Base-by-base conservation (phyloP, 2,329 filamentous ascomycete species). In the Teratosphaeria zuluensis region DNA sequence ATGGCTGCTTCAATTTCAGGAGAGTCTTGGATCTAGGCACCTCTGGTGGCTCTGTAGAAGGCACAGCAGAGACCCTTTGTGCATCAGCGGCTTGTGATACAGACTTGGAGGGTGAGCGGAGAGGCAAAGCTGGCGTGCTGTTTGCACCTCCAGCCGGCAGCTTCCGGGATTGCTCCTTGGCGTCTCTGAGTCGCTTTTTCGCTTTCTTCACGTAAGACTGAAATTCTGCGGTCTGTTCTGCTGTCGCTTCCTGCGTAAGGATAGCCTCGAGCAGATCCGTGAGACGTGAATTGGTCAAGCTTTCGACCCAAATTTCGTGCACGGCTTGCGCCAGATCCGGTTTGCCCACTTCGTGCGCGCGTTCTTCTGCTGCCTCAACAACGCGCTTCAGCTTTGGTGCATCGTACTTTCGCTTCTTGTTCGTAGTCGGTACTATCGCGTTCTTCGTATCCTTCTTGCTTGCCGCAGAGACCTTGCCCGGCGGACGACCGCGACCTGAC, bases 291-390 rank as follows among this genome's bases (percentile, higher is more conserved):
- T 79, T 70, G 16, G 60, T 65, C 32, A 72, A 68, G 64, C 75
- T 76, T 56, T 76, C 68, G 30, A 72, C 65, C 65, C 75, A 76
- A 53, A 80, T 69, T 55, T 75, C 69, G 59, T 73, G 69, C 9
- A 81, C 66, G 12, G 77, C 77, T 21, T 64, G 62, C 30, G 72
- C 74, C 51, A 76, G 68, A 21, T 67, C 64, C 19, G 68, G 68
- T 53, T 74, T 73, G 24, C 72, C 66, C 21, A 72, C 65, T 52
- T 72, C 69, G 53, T 68, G 67, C 7, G 77, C 72, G 60, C 75
- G 74, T 52, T 68, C 65, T 58, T 76, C 72, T 46, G 77, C 77
- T 21, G 74, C 73, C 32, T 78, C 74, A 21, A 80, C 72, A 3
- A 75, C 67, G 4, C 55, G 46, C 57, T 62, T 60, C 28, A 71